These are phyloP conservation scores for Metrosideros polymorpha DNA, from an alignment of 441 rosid species.

Conservation along the genomic window DNA sequence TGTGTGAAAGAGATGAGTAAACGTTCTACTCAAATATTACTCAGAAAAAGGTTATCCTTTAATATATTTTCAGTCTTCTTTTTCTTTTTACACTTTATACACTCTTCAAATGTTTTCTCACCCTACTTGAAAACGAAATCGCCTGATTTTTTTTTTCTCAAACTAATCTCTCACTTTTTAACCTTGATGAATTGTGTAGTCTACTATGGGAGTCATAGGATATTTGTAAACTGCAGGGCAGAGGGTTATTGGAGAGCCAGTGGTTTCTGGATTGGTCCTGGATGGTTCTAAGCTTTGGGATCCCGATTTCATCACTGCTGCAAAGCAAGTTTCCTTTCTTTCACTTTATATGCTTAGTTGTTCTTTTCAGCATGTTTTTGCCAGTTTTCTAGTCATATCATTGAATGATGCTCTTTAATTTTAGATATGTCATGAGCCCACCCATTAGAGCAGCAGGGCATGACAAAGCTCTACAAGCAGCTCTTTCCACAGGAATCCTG, in stretches of 20 bases:
- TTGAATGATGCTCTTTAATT: constrained; percentile 1
- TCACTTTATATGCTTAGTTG: background rate
- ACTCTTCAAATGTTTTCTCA: background rate
- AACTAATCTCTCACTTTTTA: background rate
- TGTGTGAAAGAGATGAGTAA: background rate
- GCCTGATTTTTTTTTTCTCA: background rate
- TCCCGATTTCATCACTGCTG: constrained; percentile 74
- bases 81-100: background rate
- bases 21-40: background rate
- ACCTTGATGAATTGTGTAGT: background rate
- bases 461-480: constrained; percentile 80
- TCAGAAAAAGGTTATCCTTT: background rate
- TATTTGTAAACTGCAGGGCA: constrained; percentile 54
- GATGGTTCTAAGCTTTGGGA: constrained; percentile 88
- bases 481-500: constrained; percentile 81
- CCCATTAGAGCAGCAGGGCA: constrained; percentile 90
- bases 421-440: constrained; percentile 96
- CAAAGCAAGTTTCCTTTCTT: constrained; percentile 42
- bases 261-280: constrained; percentile 84
- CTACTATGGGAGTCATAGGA: background rate
- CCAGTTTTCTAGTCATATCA: background rate
- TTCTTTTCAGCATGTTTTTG: background rate
- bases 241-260: constrained; percentile 88
- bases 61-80: background rate
- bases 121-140: background rate